Evolutionary conservation across 768 basidiomycete species (phyloP).

Genomic region (Calocera cornea): DNA sequence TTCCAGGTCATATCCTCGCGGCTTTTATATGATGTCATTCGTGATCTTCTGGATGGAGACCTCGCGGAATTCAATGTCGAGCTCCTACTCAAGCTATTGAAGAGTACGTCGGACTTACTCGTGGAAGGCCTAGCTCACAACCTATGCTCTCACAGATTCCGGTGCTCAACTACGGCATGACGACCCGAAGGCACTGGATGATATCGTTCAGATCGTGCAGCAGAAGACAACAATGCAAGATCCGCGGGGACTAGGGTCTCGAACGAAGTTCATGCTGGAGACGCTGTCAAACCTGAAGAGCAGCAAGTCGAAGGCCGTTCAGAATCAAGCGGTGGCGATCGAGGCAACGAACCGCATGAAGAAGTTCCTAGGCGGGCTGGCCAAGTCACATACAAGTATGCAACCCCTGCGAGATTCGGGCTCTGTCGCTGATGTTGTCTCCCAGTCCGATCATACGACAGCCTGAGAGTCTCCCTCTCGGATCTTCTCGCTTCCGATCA

Average conservation of each 20-base stretch:
- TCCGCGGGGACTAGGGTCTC: constrained; percentile 43
- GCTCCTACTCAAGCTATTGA: constrained; percentile 66
- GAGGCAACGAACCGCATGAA: constrained; percentile 78
- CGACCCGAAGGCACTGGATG: constrained; percentile 82
- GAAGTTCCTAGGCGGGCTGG: constrained; percentile 63
- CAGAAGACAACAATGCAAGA: constrained; percentile 45
- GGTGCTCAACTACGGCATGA: constrained; percentile 83
- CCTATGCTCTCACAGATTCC: constrained; percentile 43
- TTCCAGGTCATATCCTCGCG: constrained; percentile 83
- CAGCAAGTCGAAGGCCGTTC: constrained; percentile 49
- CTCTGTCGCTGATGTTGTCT: neutral
- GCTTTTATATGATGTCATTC: constrained; percentile 83
- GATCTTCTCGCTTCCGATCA: constrained; percentile 74
- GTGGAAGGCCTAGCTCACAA: neutral
- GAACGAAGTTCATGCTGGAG: constrained; percentile 91
- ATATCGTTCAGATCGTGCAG: constrained; percentile 76
- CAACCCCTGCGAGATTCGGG: no score
- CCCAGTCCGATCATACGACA: constrained; percentile 68
- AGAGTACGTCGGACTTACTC: constrained; percentile 40
- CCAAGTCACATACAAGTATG: constrained; percentile 51
- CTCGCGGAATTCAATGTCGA: constrained; percentile 75
- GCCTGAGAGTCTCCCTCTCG: constrained; percentile 69
- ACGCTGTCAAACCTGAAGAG: constrained; percentile 85
- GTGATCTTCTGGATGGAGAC: constrained; percentile 47
- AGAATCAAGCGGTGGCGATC: constrained; percentile 48